Evolutionary conservation across 75 land plant species (phyloP), one percentile per base, ranked within the genome.

Genomic region (Gnetum montanum): DNA sequence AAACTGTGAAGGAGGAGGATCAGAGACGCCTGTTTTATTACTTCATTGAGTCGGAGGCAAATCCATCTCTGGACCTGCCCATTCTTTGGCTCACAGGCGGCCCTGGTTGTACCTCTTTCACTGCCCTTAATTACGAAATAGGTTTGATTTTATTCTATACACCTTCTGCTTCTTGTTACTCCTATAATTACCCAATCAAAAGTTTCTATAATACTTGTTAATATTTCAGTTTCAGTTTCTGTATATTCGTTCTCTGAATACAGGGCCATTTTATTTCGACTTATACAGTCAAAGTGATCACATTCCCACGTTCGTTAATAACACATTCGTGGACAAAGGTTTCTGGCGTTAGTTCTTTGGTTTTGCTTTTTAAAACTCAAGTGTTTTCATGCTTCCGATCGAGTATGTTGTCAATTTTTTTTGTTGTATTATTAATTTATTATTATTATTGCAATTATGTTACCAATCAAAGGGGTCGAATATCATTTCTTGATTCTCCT

Each of bases 21-120:
- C 78, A 70, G 8, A 60, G 68, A 38, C 45, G 67, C 19, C 60
- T 79, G 11, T 83, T 67, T 59, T 86, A 79, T 61, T 86, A 83
- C 33, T 86, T 86, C 53, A 69, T 83, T 19, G 45, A 72, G 29
- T 83, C 88, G 1, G 71, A 74, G 45, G 57, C 67, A 23, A 71
- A 66, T 28, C 81, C 91, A 19, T 20, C 31, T 3, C 54, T 59
- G 22, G 92, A 87, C 30, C 88, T 84, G 34, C 60, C 84, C 11
- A 26, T 84, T 36, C 58, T 83, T 0, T 87, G 88, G 92, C 63
- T 87, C 27, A 74, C 69, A 28, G 88, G 92, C 4, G 92, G 84
- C 18, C 88, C 92, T 52, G 88, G 84, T n/a, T 87, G 92, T 70
- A 73, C 92, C 40, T 76, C 68, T 27, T 57, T 83, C 44, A 62